Evolutionary conservation across 805 yeast species (phyloP), one percentile per base, ranked within the genome.

Genomic region (Saccharomyces jurei): DNA sequence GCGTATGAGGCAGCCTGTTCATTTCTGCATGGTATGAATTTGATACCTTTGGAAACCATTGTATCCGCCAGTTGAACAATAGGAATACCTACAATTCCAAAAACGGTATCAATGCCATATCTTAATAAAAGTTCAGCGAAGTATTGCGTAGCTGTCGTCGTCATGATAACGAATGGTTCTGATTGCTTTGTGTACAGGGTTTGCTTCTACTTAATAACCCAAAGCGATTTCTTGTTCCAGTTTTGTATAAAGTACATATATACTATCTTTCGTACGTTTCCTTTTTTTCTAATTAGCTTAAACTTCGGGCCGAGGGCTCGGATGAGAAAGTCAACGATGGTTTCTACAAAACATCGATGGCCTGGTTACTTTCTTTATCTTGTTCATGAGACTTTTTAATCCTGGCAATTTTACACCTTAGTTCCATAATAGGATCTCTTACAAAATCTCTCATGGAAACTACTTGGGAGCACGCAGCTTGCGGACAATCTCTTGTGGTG

Each of bases 1-100:
- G 91, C 91, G 60, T 85, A 84, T 0, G 88, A 80, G 0, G 91
- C 90, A 14, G 86, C 75, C 61, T 85, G 90, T 63, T 85, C 90
- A 66, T 85, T 85, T 56, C 90, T 72, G 64, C 84, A 84, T 0
- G 83, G 64, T 44, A 84, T 66, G 65, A 85, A 85, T 54, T 71
- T 69, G 55, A 86, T 77, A 1, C 84, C 87, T 14, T 69, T 65
- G 8, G 68, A 69, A 22, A 82, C 79, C 57, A 81, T 71, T 1
- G 83, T 80, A 53, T 84, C 85, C 17, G 89, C 89, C 55, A 74
- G 79, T 54, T 85, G 88, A 13, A 85, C 86, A 9, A 85, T 82
- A 1, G 91, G 91, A 49, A 85, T 85, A 0, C 90, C 91, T 3
- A 86, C 90, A 27, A 85, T 75, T 2, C 90, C 91, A 67, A 85